A percentile compares a stretch with the other conserved stretches of the same genome.
phyloP scores from a whole-genome alignment of 352 stramenopile genomes.

The Pythium grandisporangium region DNA sequence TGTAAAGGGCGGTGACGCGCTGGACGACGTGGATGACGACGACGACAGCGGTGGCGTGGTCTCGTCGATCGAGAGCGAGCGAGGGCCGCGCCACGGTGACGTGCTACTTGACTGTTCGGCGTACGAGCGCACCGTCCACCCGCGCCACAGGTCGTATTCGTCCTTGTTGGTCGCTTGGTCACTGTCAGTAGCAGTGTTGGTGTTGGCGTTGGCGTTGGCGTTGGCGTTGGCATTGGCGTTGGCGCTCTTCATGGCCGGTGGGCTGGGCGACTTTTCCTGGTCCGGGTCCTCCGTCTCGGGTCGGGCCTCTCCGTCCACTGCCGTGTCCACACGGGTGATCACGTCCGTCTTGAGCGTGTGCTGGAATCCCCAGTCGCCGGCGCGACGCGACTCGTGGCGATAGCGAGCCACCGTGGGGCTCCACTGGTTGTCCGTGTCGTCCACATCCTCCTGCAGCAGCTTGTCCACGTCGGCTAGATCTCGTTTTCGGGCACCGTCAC shows the following conservation, averaged over 20 bases:
- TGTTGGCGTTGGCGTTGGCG: constrained; percentile 28
- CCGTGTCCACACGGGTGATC: too few species aligned
- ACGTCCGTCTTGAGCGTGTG: background rate
- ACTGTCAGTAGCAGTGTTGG: constrained; percentile 19
- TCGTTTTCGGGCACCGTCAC: background rate
- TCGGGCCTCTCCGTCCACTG: background rate
- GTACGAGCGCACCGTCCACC: background rate
- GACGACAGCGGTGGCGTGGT: constrained; percentile 15
- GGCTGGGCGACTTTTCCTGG: constrained; percentile 17
- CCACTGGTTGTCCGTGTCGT: background rate
- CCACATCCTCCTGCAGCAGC: background rate
- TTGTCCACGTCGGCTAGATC: background rate
- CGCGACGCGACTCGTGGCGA: background rate
- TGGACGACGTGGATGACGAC: too few species aligned
- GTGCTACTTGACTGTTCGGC: background rate
- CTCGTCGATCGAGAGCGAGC: constrained; percentile 28
- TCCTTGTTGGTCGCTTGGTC: constrained; percentile 13
- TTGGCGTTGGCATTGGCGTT: constrained; percentile 11
- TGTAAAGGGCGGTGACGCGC: too few species aligned
- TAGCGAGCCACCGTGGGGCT: background rate
- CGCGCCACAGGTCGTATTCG: constrained; percentile 1
- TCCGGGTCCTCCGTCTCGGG: constrained; percentile 10
- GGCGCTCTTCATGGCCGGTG: constrained; percentile 4
- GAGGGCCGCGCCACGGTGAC: constrained; percentile 21
- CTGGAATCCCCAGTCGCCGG: background rate